phyloP scores from a whole-genome alignment of 2,329 filamentous ascomycete species.

The Penicillium nordicum region DNA sequence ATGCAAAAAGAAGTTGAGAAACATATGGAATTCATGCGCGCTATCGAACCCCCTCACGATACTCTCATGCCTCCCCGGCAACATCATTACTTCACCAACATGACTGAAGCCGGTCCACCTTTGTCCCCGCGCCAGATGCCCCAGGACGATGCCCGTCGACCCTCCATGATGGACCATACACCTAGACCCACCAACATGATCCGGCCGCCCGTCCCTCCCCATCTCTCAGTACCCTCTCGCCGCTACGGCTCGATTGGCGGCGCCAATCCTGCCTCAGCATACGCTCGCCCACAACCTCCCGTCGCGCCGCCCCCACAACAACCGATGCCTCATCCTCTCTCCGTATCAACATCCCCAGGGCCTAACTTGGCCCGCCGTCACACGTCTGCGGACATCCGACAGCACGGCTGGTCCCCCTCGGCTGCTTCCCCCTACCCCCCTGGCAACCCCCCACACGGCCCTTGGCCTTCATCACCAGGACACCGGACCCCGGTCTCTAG shows the following conservation, averaged over 20 bases:
- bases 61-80: conserved; percentile 61
- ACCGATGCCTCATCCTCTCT: conserved; percentile 61
- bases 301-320: conserved; percentile 64
- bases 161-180: conserved; percentile 62
- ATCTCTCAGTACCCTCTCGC: conserved; percentile 72
- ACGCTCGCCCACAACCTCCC: conserved; percentile 65
- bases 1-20: conserved; percentile 63
- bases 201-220: conserved; percentile 75
- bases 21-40: conserved; percentile 57
- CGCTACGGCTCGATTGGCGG: conserved; percentile 83
- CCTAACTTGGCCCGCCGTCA: conserved; percentile 76
- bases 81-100: conserved; percentile 61
- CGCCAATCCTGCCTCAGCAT: conserved; percentile 66
- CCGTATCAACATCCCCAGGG: conserved; percentile 55
- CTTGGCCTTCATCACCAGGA: conserved; percentile 64
- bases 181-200: conserved; percentile 62
- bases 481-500: conserved; percentile 50
- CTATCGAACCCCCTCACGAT: conserved; percentile 62
- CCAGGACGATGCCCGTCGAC: conserved; percentile 75
- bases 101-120: conserved; percentile 66
- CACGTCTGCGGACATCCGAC: conserved; percentile 91
- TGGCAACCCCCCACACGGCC: conserved; percentile 61
- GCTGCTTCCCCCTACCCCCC: conserved; percentile 63
- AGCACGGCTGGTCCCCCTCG: conserved; percentile 68
- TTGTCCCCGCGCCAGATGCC: conserved; percentile 84